Evolutionary conservation across 2,329 filamentous ascomycete species (phyloP), one percentile per base, ranked within the genome.

Genomic region (Paecilomyces fulvus): DNA sequence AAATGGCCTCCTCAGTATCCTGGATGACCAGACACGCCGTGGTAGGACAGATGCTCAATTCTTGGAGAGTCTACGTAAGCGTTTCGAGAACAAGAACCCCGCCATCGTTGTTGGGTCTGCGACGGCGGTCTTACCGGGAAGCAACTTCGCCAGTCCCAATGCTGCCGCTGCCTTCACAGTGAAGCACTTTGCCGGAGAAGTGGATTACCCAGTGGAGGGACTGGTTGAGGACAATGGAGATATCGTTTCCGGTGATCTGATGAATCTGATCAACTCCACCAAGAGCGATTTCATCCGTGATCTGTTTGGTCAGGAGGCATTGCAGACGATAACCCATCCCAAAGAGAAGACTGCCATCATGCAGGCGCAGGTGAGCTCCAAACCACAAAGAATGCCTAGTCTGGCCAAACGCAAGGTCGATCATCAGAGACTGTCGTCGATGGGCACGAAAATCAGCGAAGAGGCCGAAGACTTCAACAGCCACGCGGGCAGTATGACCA

Each of bases 181-280:
- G 56, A 91, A 89, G 72, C 94, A 99, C 73, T 99, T 95, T 72
- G 92, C 92, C 43, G 94, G 94, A 53, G 94, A 97, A 70, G 90
- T 99, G 4, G 94, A 99, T 59, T 99, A 99, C 68, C 86, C 90
- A 1, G 83, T 95, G 59, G 87, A 87, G 64, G 90, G 90, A 4
- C 77, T 99, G 21, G 82, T 97, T 2, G 94, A 99, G 72, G 92
- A 96, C 74, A 99, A 99, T 63, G 90, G 92, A 54, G 94, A 99
- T 70, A 85, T 96, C 60, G 94, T 99, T 60, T 96, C 92, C 3
- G 92, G 91, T 25, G 94, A 99, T 72, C 78, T 99, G 64, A 90
- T 99, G 80, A 96, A 95, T 73, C 81, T 99, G 65, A 88, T 99
- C 74, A 89, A 88, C 65, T 85, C 85, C 3, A 92, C 90, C 57